Evolutionary conservation across 441 rosid species (phyloP), one percentile per base, ranked within the genome.

Genomic region (Pelargonium citronellum): DNA sequence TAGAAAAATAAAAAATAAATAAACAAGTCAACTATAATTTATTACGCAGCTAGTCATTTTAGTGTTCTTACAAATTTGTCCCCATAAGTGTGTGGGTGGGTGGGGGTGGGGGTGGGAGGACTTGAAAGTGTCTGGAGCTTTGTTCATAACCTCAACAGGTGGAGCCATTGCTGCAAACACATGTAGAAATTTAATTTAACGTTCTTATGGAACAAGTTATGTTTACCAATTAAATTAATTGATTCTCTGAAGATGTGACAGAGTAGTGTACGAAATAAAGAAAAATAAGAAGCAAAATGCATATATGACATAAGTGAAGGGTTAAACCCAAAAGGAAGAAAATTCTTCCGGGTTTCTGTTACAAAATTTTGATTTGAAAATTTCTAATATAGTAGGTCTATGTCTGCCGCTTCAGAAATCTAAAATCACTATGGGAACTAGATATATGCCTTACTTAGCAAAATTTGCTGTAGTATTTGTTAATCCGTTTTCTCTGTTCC

Each of bases 131-230:
- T 27, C 79, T 39, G 73, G 71, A 15, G 72, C 46, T 75, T 90
- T 85, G 78, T 43, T 20, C 66, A 81, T 37, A 53, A 83, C 66
- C 78, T 88, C 95, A 79, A 78, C 82, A n/a, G 95, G 83, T 69
- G 90, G 91, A 72, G 84, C 83, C 67, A 64, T 27, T 27, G 3
- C 67, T 64, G 44, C 5, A 64, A 64, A n/a, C 41, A 64, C 27
- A 34, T 7, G 1, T 17, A 27, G 27, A 57, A 55, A 55, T 17
- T 57, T 8, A 19, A 57, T 55, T 1, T 55, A 55, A 17, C 10
- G 0, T 15, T 55, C 61, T 55, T 17, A 16, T 55, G 24, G 9
- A 55, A 55, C 61, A 58, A 58, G 10, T 1, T 58, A 58, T 19
- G 30, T 19, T 13, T 58, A 58, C 13, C 64, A 20, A 58, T 58